phyloP scores from a whole-genome alignment of 768 basidiomycete species.

The Tylopilus intermedius region DNA sequence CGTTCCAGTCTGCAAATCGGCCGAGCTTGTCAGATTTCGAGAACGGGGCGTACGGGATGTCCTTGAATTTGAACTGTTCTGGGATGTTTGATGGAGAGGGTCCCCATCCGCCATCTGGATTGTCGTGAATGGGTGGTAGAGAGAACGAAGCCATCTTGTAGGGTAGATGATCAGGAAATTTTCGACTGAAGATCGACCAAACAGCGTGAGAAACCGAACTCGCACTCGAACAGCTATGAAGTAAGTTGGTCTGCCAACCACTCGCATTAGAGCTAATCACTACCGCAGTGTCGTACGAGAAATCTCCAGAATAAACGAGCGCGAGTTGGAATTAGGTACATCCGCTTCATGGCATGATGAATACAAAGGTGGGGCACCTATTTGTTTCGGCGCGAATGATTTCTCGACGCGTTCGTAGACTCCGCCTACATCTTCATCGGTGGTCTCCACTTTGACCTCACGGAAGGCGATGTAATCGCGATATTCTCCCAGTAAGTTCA shows the following conservation, averaged over 20 bases:
- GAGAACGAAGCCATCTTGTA: conserved; percentile 70
- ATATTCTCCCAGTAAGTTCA: conserved; percentile 91
- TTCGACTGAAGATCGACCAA: conserved; percentile 6
- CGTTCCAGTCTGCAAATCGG: conserved; percentile 97
- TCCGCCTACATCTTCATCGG: conserved; percentile 95
- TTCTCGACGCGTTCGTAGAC: conserved; percentile 41
- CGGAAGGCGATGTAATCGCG: conserved; percentile 95
- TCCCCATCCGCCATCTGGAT: conserved; percentile 92
- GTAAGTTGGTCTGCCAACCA: conserved; percentile 38
- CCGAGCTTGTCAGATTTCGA: conserved; percentile 98
- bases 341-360: conserved; percentile 92
- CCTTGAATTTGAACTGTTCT: conserved; percentile 93
- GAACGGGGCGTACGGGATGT: conserved; percentile 97
- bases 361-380: conserved; percentile 60
- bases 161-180: conserved; percentile 18
- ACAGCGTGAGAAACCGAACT: conserved; percentile 23
- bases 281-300: conserved; percentile 77
- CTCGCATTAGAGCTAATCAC: conserved; percentile 6
- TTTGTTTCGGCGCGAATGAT: not conserved
- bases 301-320: conserved; percentile 90
- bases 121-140: conserved; percentile 84
- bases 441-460: conserved; percentile 81
- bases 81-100: conserved; percentile 80
- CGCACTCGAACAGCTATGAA: conserved; percentile 51
- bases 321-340: conserved; percentile 75